phyloP scores from a whole-genome alignment of 495 filamentous ascomycete genomes.

The Echria macrotheca region DNA sequence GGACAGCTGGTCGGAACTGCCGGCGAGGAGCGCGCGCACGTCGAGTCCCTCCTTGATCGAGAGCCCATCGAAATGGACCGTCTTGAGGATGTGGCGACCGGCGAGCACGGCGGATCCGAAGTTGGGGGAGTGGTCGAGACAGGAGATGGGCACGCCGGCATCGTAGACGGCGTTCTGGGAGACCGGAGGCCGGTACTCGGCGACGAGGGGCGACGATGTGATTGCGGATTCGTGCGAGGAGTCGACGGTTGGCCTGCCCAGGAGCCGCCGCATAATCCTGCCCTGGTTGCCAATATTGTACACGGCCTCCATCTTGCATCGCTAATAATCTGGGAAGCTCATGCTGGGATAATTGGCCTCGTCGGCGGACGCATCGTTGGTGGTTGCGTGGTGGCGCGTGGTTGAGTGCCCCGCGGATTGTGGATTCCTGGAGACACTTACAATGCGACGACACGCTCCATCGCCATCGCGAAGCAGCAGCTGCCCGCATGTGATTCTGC shows the following conservation, averaged over 20 bases:
- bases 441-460: not conserved
- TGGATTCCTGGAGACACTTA: not conserved
- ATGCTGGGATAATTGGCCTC: not conserved
- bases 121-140: conserved; percentile 73
- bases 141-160: conserved; percentile 65
- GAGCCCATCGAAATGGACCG: conserved; percentile 64
- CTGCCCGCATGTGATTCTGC: too few species aligned
- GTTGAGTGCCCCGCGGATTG: not conserved
- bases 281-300: conserved; percentile 37
- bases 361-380: not conserved
- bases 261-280: conserved; percentile 49
- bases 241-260: conserved; percentile 39
- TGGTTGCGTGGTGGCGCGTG: too few species aligned
- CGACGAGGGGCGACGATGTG: conserved; percentile 34
- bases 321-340: too few species aligned
- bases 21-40: conserved; percentile 67
- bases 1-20: conserved; percentile 71
- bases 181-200: conserved; percentile 52
- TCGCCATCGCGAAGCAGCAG: not conserved
- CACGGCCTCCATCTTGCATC: conserved; percentile 21
- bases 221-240: conserved; percentile 31
- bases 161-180: conserved; percentile 70
- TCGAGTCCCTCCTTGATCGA: conserved; percentile 72
- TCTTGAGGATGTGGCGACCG: conserved; percentile 80
- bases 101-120: conserved; percentile 73